Percentiles rank a stretch among this genome's conserved stretches.
phyloP scores from a whole-genome alignment of 2,329 filamentous ascomycete species.

The Talaromyces marneffei region DNA sequence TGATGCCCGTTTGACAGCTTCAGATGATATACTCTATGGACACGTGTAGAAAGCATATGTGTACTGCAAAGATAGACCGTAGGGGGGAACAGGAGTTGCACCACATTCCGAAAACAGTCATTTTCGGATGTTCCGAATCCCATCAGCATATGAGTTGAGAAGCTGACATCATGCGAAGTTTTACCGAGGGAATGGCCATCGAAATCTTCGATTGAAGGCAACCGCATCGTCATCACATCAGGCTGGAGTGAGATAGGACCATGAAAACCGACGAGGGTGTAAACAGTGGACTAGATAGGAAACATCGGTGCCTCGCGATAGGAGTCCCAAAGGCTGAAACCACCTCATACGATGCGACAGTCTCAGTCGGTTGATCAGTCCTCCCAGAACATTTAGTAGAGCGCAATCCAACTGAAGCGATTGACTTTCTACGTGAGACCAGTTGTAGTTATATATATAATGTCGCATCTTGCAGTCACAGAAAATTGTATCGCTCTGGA shows the following conservation, averaged over 20 bases:
- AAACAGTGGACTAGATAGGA: background rate
- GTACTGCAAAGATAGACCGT: conserved; percentile 25
- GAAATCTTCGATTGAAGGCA: conserved; percentile 9
- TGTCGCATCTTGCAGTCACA: background rate
- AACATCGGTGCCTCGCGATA: background rate
- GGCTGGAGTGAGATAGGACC: background rate
- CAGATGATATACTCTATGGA: conserved; percentile 33
- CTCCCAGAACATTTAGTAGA: background rate
- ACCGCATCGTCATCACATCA: conserved; percentile 11
- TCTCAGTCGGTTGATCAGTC: background rate
- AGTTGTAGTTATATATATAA: background rate
- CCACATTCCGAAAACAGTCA: conserved; percentile 24
- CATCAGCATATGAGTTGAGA: conserved; percentile 1
- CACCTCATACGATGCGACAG: background rate
- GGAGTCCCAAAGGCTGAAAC: background rate
- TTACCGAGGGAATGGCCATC: conserved; percentile 9
- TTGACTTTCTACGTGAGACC: background rate
- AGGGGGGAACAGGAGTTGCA: conserved; percentile 29
- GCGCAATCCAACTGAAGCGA: background rate
- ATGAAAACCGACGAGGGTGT: background rate
- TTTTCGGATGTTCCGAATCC: conserved; percentile 16
- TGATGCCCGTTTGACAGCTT: conserved; percentile 34
- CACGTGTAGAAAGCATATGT: conserved; percentile 24
- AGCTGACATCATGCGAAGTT: conserved; percentile 10
- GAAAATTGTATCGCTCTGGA: background rate